Evolutionary conservation across 305 asterid species (phyloP).

Genomic region (Solanum hybrid): DNA sequence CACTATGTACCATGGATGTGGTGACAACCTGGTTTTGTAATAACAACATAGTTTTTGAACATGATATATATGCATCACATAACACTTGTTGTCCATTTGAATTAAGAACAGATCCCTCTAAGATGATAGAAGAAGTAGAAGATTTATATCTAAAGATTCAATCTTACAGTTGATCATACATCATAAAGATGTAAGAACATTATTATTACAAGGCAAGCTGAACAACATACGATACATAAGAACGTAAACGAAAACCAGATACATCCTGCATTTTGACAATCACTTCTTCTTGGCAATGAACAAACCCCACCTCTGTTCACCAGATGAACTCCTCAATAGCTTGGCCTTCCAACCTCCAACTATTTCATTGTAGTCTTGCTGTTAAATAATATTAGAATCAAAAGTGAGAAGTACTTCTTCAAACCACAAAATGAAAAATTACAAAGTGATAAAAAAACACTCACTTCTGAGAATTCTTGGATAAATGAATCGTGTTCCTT

Average conservation of each 20-base stretch:
- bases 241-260: neutral
- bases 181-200: neutral
- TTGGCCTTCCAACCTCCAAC: constrained; percentile 93
- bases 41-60: neutral
- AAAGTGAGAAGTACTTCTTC: neutral
- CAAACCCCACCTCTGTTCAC: constrained; percentile 98
- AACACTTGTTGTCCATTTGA: neutral
- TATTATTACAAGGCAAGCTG: neutral
- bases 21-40: neutral
- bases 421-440: neutral
- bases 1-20: neutral
- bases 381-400: neutral
- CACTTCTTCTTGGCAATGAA: constrained; percentile 61
- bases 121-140: neutral
- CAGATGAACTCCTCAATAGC: constrained; percentile 68
- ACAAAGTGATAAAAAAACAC: neutral
- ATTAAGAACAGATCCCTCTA: neutral
- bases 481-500: constrained; percentile 65
- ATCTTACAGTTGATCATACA: neutral
- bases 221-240: neutral
- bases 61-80: neutral
- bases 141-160: neutral
- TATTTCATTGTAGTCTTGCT: constrained; percentile 81
- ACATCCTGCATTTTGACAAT: neutral
- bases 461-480: constrained; percentile 72